Conservation (phyloP, 2,329 filamentous ascomycete genomes). For the Ophiostoma australiae region DNA sequence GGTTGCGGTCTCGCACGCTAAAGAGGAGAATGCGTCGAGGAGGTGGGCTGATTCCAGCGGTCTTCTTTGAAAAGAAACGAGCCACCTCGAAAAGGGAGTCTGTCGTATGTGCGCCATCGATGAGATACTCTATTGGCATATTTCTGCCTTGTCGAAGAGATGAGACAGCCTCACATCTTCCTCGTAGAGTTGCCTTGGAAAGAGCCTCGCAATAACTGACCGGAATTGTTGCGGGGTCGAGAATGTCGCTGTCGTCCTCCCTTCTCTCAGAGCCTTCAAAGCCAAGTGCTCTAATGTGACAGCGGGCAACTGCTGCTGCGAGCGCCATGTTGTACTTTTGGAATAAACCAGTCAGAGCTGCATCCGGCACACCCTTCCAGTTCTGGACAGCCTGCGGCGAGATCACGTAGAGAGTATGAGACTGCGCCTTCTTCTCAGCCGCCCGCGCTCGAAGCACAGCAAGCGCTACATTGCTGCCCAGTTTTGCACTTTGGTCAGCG, state of each 20-base stretch:
- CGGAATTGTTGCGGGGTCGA: constrained; percentile 34
- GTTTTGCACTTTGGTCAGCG: constrained; percentile 1
- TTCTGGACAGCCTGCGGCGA: constrained; percentile 42
- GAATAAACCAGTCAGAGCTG: constrained; percentile 38
- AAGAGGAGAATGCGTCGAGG: constrained; percentile 63
- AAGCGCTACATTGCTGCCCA: constrained; percentile 31
- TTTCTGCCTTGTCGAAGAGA: constrained; percentile 39
- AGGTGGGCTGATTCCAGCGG: constrained; percentile 26
- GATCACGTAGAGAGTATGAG: constrained; percentile 43
- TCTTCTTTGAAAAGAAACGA: constrained; percentile 61
- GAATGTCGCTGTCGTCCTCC: constrained; percentile 43
- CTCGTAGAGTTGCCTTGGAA: constrained; percentile 69
- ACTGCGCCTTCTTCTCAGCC: constrained; percentile 46
- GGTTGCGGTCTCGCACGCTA: constrained; percentile 69
- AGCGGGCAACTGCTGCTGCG: constrained; percentile 32
- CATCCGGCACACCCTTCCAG: constrained; percentile 49
- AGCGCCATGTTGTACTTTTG: constrained; percentile 56
- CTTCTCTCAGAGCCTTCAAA: constrained; percentile 20
- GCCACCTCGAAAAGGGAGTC: constrained; percentile 82
- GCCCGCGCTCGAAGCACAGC: constrained; percentile 56
- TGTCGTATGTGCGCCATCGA: constrained; percentile 89
- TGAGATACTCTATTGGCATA: constrained; percentile 70
- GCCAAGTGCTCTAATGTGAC: constrained; percentile 26
- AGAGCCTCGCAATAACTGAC: constrained; percentile 53
- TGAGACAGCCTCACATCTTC: constrained; percentile 70